Conservation (phyloP, 129 eudicot species). For the Flaveria trinervia region DNA sequence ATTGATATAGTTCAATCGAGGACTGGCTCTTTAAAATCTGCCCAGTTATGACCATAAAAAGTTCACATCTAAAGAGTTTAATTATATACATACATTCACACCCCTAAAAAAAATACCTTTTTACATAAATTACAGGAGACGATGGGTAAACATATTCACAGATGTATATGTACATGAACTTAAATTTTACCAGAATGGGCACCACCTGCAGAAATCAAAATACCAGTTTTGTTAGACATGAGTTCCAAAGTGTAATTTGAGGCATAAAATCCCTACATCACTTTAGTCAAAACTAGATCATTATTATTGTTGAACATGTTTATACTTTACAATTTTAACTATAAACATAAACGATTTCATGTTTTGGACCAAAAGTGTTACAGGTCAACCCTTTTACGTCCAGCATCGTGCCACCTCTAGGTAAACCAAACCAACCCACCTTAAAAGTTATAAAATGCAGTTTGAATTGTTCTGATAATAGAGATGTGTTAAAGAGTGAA, state of each 20-base stretch:
- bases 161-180: conserved; percentile 22
- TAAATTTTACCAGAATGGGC: conserved; percentile 42
- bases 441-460: background rate
- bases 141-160: conserved; percentile 34
- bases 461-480: background rate
- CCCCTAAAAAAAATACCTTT: conserved; percentile 18
- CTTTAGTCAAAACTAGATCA: background rate
- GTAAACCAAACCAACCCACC: background rate
- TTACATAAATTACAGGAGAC: conserved; percentile 34
- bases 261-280: background rate
- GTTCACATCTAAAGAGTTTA: background rate
- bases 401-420: background rate
- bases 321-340: background rate
- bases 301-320: background rate
- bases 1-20: background rate
- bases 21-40: background rate
- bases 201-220: conserved; percentile 40
- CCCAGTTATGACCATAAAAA: background rate
- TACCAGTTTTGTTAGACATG: background rate
- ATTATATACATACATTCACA: conserved; percentile 11
- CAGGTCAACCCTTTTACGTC: background rate
- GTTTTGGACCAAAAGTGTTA: background rate
- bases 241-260: background rate
- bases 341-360: background rate
- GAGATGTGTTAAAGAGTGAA: background rate